Percentiles rank a stretch among this genome's conserved stretches.
Conservation (phyloP, 2,329 filamentous ascomycete genomes). For the Clonostachys rosea region DNA sequence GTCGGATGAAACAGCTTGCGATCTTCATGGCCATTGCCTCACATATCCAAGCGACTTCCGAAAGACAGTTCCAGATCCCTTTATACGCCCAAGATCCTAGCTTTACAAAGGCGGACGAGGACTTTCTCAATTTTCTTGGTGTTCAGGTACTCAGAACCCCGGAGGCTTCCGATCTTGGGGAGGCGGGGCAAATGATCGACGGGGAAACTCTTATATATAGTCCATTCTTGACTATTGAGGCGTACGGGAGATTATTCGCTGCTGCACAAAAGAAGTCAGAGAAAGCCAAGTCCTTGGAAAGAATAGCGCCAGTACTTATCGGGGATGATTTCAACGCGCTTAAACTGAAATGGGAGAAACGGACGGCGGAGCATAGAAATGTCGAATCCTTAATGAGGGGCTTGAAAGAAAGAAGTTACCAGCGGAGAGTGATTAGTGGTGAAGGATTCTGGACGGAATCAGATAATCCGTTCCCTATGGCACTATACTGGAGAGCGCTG, state of each 20-base stretch:
- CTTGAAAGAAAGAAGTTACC: conserved; percentile 6
- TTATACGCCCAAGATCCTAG: conserved; percentile 14
- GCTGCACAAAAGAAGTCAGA: conserved; percentile 2
- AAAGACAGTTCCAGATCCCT: not conserved
- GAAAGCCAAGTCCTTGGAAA: not conserved
- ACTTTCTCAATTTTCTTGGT: not conserved
- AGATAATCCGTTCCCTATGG: conserved; percentile 13
- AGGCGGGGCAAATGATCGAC: conserved; percentile 11
- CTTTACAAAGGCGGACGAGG: conserved; percentile 11
- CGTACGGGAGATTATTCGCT: not conserved
- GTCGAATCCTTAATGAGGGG: conserved; percentile 9
- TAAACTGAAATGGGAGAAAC: conserved; percentile 14
- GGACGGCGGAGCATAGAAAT: conserved; percentile 10
- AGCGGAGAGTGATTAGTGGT: conserved; percentile 10
- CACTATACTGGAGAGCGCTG: conserved; percentile 11
- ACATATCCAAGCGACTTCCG: conserved; percentile 3
- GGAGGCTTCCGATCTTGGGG: conserved; percentile 8
- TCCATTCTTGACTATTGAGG: conserved; percentile 11
- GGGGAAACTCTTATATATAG: conserved; percentile 12
- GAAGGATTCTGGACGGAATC: conserved; percentile 11
- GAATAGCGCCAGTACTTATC: conserved; percentile 6
- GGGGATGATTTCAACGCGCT: conserved; percentile 16
- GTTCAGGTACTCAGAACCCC: conserved; percentile 10
- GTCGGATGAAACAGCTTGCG: conserved; percentile 13
- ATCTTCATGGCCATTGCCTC: conserved; percentile 11